Conservation (phyloP, 352 stramenopile genomes). For the Phytophthora podocarpi region DNA sequence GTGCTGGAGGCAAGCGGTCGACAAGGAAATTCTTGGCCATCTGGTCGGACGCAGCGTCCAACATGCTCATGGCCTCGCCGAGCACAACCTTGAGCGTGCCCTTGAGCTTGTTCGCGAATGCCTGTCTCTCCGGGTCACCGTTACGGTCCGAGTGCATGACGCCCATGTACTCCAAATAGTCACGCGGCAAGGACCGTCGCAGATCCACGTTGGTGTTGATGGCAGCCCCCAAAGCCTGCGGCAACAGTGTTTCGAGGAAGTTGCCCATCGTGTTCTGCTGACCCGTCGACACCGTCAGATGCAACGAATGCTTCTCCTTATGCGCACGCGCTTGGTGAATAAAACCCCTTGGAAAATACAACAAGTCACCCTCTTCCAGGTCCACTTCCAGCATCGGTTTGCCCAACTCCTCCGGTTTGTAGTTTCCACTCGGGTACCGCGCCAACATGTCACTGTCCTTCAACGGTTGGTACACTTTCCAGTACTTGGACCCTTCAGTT, state of each 20-base stretch:
- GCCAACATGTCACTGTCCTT: constrained; percentile 63
- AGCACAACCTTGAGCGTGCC: constrained; percentile 65
- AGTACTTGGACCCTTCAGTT: constrained; percentile 92
- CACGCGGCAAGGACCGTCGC: constrained; percentile 77
- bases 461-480: constrained; percentile 89
- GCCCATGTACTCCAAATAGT: constrained; percentile 91
- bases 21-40: constrained; percentile 87
- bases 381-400: constrained; percentile 82
- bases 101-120: constrained; percentile 62
- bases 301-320: constrained; percentile 75
- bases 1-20: constrained; percentile 71
- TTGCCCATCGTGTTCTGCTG: constrained; percentile 88
- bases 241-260: constrained; percentile 70
- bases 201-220: constrained; percentile 67
- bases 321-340: constrained; percentile 83
- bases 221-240: constrained; percentile 59
- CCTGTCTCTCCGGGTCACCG: constrained; percentile 46
- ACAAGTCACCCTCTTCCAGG: constrained; percentile 83
- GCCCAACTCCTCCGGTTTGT: constrained; percentile 72
- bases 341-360: constrained; percentile 93
- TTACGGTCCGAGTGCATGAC: constrained; percentile 82
- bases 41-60: constrained; percentile 76
- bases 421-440: constrained; percentile 77
- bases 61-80: constrained; percentile 67
- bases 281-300: constrained; percentile 90